phyloP scores from a whole-genome alignment of 106 monocot species.

The Dendrobium huoshanense region DNA sequence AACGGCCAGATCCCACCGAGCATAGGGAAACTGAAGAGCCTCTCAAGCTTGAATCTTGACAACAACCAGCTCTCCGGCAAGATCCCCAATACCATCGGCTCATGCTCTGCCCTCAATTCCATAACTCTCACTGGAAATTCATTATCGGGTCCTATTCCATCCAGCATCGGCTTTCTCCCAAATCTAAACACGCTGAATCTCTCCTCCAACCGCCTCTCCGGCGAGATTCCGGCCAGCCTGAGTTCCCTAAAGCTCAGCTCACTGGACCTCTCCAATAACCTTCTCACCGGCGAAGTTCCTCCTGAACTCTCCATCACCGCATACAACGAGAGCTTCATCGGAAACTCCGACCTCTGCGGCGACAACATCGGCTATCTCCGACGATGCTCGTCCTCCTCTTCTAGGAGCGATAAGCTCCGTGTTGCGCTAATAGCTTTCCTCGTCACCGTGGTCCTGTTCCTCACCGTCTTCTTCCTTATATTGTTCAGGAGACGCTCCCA shows the following conservation, averaged over 20 bases:
- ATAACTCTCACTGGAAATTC: conserved; percentile 37
- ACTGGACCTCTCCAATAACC: conserved; percentile 27
- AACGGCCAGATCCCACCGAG: conserved; percentile 36
- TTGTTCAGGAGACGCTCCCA: conserved; percentile 3
- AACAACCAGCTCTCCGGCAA: conserved; percentile 34
- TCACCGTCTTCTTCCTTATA: conserved; percentile 9
- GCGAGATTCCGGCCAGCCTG: conserved; percentile 32
- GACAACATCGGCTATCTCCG: conserved; percentile 19
- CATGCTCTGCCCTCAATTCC: conserved; percentile 21
- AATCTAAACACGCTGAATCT: conserved; percentile 36
- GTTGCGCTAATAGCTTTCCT: conserved; percentile 15
- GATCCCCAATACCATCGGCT: conserved; percentile 33
- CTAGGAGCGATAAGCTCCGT: conserved; percentile 1
- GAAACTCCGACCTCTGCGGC: conserved; percentile 37
- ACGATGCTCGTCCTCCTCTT: conserved; percentile 5
- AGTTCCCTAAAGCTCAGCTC: conserved; percentile 20
- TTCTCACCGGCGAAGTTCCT: conserved; percentile 25
- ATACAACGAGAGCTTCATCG: conserved; percentile 29
- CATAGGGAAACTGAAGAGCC: conserved; percentile 27
- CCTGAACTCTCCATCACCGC: conserved; percentile 20
- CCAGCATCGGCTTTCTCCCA: conserved; percentile 20
- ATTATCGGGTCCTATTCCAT: conserved; percentile 44
- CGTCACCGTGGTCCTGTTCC: conserved; percentile 7
- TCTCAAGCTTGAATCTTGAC: conserved; percentile 17
- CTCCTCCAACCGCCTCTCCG: conserved; percentile 38